Base-by-base conservation (phyloP, 805 yeast species). In the Yamadazyma olivae region DNA sequence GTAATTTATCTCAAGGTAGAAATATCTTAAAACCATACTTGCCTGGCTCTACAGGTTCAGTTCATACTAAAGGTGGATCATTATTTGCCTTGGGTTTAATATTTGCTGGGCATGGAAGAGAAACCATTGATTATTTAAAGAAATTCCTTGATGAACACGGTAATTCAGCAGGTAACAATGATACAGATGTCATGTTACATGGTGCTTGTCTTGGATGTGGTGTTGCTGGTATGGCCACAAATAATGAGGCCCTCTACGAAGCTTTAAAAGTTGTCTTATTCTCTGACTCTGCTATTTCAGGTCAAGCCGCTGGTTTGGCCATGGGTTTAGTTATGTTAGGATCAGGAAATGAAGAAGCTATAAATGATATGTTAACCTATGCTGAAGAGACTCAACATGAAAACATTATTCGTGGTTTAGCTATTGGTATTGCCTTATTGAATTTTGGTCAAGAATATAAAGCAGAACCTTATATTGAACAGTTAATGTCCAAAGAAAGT, bases 301-400 rank as follows among this genome's bases (percentile, higher is more conserved):
- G 97, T 45, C 96, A 90, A 57, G 96, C 96, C 30, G 96, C 98
- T 19, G 97, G 95, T 30, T 70, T 91, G 47, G 88, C 93, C 23
- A 89, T 93, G 93, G 99, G 99, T 44, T 74, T 93, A 46, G 88
- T 87, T 10, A 87, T 87, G 96, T 74, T 91, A 41, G 99, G 99
- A 17, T 81, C 95, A 4, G 95, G 93, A 38, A 70, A 81, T 46
- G 76, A 77, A 46, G 64, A 67, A 26, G 87, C 86, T 6, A 62
- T 71, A 29, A 71, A 74, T 38, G 97, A 89, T 54, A 85, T 93
- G 95, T 67, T 86, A 36, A 75, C 84, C 2, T 91, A 89, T 60
- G 96, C 98, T 3, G 83, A 83, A 57, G 97, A 90, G 55, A 91
- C 98, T 14, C 90, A 87, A 59, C 99, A 93, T 64, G 97, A 90